These are phyloP conservation scores for Lithocarpus polystachyus DNA, from an alignment of 306 rosid genomes.

Conservation along the genomic window DNA sequence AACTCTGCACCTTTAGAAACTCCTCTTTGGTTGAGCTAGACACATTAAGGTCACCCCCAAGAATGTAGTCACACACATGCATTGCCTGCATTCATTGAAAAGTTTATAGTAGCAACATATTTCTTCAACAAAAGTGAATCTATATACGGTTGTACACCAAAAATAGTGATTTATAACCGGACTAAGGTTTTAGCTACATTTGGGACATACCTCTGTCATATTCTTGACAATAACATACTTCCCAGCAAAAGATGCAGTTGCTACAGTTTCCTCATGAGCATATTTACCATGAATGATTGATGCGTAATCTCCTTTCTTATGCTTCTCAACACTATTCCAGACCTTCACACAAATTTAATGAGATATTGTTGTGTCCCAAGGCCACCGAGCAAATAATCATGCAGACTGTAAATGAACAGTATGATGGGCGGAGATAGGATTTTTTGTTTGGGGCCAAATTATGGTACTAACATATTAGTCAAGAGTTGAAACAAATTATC, in stretches of 20 bases:
- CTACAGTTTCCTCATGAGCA: conserved; percentile 89
- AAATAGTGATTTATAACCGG: not conserved
- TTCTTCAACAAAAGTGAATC: not conserved
- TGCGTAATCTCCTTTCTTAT: conserved; percentile 86
- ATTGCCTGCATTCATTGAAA: conserved; percentile 51
- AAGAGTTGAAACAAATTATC: too few relatives aligned
- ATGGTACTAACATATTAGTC: too few relatives aligned
- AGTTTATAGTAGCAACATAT: not conserved
- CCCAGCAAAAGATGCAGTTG: conserved; percentile 96
- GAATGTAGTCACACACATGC: conserved; percentile 89
- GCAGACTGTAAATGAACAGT: too few relatives aligned
- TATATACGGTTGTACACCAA: not conserved
- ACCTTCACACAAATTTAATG: conserved; percentile 51
- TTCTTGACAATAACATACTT: conserved; percentile 80
- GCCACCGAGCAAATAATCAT: too few relatives aligned
- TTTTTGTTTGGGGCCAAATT: too few relatives aligned
- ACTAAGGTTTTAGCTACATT: conserved; percentile 5
- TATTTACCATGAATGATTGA: conserved; percentile 93
- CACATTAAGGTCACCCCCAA: conserved; percentile 77
- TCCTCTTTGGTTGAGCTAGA: conserved; percentile 86
- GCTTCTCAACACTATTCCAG: conserved; percentile 88
- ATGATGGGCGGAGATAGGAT: accelerated
- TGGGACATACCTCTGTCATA: conserved; percentile 65
- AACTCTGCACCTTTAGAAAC: conserved; percentile 60
- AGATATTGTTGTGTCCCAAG: conserved; percentile 2